Evolutionary conservation across 2,329 filamentous ascomycete species (phyloP).

Genomic region (Pseudogymnoascus sp.): DNA sequence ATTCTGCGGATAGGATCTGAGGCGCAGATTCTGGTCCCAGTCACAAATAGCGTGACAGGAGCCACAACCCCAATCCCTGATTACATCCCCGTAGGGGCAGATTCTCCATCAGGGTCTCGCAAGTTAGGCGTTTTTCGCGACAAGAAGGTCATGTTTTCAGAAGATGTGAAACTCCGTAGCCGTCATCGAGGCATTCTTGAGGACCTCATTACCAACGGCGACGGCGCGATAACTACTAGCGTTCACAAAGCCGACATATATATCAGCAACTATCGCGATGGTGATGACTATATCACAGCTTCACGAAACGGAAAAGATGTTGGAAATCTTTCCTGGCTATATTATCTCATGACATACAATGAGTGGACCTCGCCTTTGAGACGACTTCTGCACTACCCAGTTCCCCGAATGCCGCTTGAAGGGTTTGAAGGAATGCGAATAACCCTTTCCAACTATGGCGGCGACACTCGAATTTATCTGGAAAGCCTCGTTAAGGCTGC

Average conservation of each 20-base stretch:
- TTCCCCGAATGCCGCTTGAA: conserved; percentile 66
- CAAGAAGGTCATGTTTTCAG: conserved; percentile 68
- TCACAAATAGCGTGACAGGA: conserved; percentile 55
- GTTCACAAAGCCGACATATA: conserved; percentile 71
- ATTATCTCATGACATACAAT: conserved; percentile 81
- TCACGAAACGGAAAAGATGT: conserved; percentile 73
- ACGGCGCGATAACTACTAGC: conserved; percentile 57
- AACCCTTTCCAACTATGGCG: conserved; percentile 92
- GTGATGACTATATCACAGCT: conserved; percentile 66
- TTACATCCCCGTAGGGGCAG: conserved; percentile 32
- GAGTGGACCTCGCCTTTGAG: conserved; percentile 79
- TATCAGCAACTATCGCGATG: conserved; percentile 80
- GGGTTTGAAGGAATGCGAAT: conserved; percentile 72
- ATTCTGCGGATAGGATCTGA: conserved; percentile 56
- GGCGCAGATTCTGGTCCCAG: conserved; percentile 46
- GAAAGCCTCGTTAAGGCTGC: conserved; percentile 81
- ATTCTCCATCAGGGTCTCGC: conserved; percentile 37
- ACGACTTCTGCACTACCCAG: conserved; percentile 80
- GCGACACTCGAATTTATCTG: conserved; percentile 85
- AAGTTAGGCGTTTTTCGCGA: conserved; percentile 67
- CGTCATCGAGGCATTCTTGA: conserved; percentile 60
- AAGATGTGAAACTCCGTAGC: conserved; percentile 62
- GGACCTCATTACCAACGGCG: conserved; percentile 61
- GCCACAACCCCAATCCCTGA: conserved; percentile 48
- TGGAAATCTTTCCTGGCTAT: conserved; percentile 89